Conservation (phyloP, 805 yeast genomes). For the Candida quercuum region DNA sequence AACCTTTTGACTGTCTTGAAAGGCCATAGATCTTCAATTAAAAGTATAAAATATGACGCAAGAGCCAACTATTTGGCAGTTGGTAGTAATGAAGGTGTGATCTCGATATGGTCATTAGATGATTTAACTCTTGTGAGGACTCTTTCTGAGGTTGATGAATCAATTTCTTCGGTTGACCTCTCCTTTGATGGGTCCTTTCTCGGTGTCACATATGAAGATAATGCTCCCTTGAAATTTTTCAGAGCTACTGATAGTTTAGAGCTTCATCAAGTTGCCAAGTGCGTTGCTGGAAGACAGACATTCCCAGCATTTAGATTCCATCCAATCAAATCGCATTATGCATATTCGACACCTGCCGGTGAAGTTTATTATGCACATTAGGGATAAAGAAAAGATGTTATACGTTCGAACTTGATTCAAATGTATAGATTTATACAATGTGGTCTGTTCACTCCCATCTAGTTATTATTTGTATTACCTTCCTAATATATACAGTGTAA, state of each 20-base stretch:
- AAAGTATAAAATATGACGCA: constrained; percentile 45
- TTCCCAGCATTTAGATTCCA: constrained; percentile 27
- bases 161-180: constrained; percentile 34
- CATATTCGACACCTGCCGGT: constrained; percentile 24
- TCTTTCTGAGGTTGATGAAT: constrained; percentile 37
- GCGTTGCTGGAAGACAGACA: constrained; percentile 13
- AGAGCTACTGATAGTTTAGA: constrained; percentile 25
- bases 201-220: constrained; percentile 39
- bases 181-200: constrained; percentile 42
- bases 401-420: no score
- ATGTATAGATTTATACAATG: no score
- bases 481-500: background rate
- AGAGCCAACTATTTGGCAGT: constrained; percentile 43
- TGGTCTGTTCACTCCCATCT: no score
- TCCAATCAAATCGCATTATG: constrained; percentile 23
- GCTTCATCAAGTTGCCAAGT: constrained; percentile 15
- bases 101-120: constrained; percentile 42
- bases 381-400: no score
- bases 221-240: constrained; percentile 34
- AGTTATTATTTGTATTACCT: no score
- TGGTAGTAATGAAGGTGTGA: constrained; percentile 55
- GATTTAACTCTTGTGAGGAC: constrained; percentile 35
- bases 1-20: constrained; percentile 17
- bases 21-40: constrained; percentile 48
- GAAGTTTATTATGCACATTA: constrained; percentile 6